A percentile compares a stretch with the other conserved stretches of the same genome.
phyloP scores from a whole-genome alignment of 2,329 filamentous ascomycete genomes.

The Xylariaceae sp. region DNA sequence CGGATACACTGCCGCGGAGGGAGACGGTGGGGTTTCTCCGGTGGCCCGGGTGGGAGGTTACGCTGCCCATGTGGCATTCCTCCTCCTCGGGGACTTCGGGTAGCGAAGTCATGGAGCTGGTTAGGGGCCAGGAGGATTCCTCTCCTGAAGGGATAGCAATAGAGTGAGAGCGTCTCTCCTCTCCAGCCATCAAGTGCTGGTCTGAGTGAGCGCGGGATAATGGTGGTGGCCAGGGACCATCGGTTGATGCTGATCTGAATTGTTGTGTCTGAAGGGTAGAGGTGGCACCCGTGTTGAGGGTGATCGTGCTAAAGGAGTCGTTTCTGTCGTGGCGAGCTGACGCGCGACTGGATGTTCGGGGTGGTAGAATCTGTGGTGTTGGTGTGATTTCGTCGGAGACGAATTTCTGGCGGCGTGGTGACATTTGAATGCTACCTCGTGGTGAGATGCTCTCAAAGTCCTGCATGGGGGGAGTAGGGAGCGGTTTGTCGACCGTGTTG shows the following conservation, averaged over 20 bases:
- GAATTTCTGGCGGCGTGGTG: conserved; percentile 48
- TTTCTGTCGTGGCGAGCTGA: conserved; percentile 42
- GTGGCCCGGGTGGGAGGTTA: conserved; percentile 41
- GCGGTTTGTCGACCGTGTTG: conserved; percentile 17
- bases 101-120: conserved; percentile 39
- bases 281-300: conserved; percentile 41
- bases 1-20: conserved; percentile 50
- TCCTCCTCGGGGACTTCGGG: conserved; percentile 61
- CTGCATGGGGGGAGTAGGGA: conserved; percentile 31
- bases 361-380: conserved; percentile 43
- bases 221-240: conserved; percentile 10
- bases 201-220: conserved; percentile 6
- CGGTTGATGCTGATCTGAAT: conserved; percentile 28
- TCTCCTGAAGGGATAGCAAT: conserved; percentile 36
- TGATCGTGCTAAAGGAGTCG: conserved; percentile 34
- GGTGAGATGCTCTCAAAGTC: conserved; percentile 43
- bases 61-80: conserved; percentile 40
- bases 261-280: conserved; percentile 43
- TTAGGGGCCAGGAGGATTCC: conserved; percentile 43
- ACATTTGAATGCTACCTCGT: conserved; percentile 44
- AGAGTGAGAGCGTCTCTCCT: conserved; percentile 34
- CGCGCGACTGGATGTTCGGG: conserved; percentile 51
- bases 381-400: conserved; percentile 35
- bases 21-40: conserved; percentile 44
- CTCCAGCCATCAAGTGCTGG: conserved; percentile 4